phyloP scores from a whole-genome alignment of 768 basidiomycete genomes.

The Tylopilus rubrobrunneus region DNA sequence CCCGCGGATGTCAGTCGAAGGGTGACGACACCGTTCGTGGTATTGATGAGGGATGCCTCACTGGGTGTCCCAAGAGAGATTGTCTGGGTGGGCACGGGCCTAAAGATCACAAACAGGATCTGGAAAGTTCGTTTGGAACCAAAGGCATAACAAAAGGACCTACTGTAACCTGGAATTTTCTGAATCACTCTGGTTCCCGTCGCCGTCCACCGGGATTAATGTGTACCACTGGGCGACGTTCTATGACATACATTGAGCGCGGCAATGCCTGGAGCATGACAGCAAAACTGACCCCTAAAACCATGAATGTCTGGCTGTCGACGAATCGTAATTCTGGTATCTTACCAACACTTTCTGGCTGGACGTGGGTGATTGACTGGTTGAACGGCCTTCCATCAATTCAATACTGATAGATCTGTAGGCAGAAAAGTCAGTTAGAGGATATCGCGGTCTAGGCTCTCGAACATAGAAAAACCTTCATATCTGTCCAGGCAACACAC shows the following conservation, averaged over 20 bases:
- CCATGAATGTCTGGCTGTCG: constrained; percentile 20
- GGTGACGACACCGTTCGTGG: constrained; percentile 14
- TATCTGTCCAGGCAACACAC: constrained; percentile 47
- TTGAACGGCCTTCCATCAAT: neutral
- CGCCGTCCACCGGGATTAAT: constrained; percentile 7
- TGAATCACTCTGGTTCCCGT: too few relatives aligned
- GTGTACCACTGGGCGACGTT: constrained; percentile 20
- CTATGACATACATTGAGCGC: constrained; percentile 10
- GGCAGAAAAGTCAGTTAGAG: neutral
- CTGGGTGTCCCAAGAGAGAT: constrained; percentile 8
- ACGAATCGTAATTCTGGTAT: constrained; percentile 20
- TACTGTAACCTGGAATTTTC: constrained; percentile 18
- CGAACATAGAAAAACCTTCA: constrained; percentile 27
- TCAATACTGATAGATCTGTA: constrained; percentile 22
- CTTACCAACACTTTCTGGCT: constrained; percentile 17
- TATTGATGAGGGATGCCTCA: constrained; percentile 7
- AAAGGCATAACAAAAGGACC: neutral
- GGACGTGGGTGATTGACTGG: constrained; percentile 13
- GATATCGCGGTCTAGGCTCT: neutral
- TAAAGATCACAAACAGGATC: constrained; percentile 6
- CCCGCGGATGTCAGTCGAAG: constrained; percentile 18
- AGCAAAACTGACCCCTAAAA: constrained; percentile 23
- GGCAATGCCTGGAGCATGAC: neutral
- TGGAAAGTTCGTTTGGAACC: constrained; percentile 5
- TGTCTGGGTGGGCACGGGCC: constrained; percentile 6